Evolutionary conservation across 805 yeast species (phyloP).

Genomic region (Kazachstania bromeliacearum): DNA sequence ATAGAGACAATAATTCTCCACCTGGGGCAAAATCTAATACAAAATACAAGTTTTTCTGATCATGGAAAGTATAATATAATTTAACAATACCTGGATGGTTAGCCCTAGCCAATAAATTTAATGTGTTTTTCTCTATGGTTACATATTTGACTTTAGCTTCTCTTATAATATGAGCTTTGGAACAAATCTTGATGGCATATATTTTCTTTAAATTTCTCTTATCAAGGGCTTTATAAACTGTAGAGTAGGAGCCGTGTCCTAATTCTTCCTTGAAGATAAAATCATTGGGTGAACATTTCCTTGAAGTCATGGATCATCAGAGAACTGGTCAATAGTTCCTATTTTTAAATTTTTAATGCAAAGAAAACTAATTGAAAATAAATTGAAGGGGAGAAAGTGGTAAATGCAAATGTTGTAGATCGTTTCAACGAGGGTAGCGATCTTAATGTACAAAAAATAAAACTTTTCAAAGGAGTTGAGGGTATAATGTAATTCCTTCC

Average conservation of each 20-base stretch:
- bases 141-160: constrained; percentile 94
- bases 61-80: constrained; percentile 90
- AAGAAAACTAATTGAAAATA: too few species aligned
- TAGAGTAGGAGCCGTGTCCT: constrained; percentile 95
- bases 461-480: too few species aligned
- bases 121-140: constrained; percentile 84
- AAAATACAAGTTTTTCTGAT: constrained; percentile 74
- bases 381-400: too few species aligned
- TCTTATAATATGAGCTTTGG: constrained; percentile 85
- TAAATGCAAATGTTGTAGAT: too few species aligned
- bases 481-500: too few species aligned
- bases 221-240: constrained; percentile 85
- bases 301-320: constrained; percentile 9
- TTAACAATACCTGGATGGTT: constrained; percentile 93
- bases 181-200: constrained; percentile 85
- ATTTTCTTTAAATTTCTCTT: constrained; percentile 37
- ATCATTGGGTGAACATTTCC: constrained; percentile 29
- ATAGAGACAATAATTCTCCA: constrained; percentile 81
- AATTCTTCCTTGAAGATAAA: constrained; percentile 32
- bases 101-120: constrained; percentile 62
- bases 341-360: too few species aligned
- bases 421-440: too few species aligned
- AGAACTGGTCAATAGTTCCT: too few species aligned
- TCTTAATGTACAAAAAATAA: too few species aligned
- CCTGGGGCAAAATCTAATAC: constrained; percentile 91